Percentiles rank a stretch among this genome's conserved stretches.
phyloP scores from a whole-genome alignment of 176 grass and related monocot genomes.

The Musa troglodytarum region DNA sequence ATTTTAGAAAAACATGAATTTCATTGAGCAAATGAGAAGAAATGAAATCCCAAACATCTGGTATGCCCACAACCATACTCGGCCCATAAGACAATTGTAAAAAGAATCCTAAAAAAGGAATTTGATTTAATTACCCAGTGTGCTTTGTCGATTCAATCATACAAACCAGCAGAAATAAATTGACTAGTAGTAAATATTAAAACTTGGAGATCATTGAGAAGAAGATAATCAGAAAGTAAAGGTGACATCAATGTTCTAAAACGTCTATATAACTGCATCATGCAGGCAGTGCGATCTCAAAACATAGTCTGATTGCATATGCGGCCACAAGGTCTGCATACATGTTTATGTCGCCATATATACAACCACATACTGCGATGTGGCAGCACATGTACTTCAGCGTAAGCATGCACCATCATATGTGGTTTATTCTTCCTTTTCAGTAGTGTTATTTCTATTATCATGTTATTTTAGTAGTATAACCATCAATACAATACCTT shows the following conservation, averaged over 20 bases:
- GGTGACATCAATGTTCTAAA: neutral
- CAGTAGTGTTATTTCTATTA: too few relatives aligned
- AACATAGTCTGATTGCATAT: too few relatives aligned
- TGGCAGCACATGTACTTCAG: neutral
- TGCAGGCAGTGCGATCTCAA: too few relatives aligned
- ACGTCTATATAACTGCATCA: neutral
- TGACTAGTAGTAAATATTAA: neutral
- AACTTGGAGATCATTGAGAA: neutral
- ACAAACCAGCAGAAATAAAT: neutral
- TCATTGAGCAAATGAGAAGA: neutral
- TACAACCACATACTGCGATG: neutral
- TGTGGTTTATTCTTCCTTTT: too few relatives aligned
- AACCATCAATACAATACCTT: too few relatives aligned
- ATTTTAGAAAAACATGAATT: neutral
- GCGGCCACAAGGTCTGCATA: too few relatives aligned
- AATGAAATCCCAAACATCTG: neutral
- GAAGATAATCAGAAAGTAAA: neutral
- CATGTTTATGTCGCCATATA: too few relatives aligned
- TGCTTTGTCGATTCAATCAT: neutral
- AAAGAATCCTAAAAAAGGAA: neutral
- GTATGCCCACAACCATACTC: neutral
- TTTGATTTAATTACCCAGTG: neutral
- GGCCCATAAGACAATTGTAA: neutral
- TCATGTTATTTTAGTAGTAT: too few relatives aligned
- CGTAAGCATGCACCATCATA: neutral